Evolutionary conservation across 805 yeast species (phyloP), one percentile per base, ranked within the genome.

Genomic region (Cephaloascus albidus): DNA sequence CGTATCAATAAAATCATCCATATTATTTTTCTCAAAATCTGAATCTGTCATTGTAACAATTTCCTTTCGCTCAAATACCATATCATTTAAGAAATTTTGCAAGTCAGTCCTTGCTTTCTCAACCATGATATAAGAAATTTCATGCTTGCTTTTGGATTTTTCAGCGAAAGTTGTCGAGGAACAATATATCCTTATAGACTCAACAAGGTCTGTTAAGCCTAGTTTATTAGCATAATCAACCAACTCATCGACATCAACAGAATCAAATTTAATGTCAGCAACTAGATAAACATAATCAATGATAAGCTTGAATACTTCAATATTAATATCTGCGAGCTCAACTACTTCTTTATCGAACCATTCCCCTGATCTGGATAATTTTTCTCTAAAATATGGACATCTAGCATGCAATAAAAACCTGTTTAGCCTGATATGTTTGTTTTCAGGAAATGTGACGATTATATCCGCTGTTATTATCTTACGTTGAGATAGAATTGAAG

Each of bases 401-500:
- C 69, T 47, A 2, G 68, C 63, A 4, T 57, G 72, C 60, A 47
- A 57, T 45, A 50, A 43, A 45, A 57, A 64, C 32, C 64, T 43
- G 42, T 60, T 53, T 18, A 58, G 43, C 30, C 38, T 42, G 38
- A 58, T 56, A 14, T 31, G 34, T 35, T 43, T 23, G 12, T 23
- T 12, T 8, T 23, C 12, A 23, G 28, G 28, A 12, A 23, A 23
- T 23, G 12, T 40, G 28, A 23, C 32, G 12, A 20, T 39, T 38
- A 63, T 43, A 42, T 70, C 76, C 8, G 56, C 53, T 2, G 58
- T 51, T 6, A 48, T 43, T n/a, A 57, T 50, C 33, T 44, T 54
- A 17, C 54, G 52, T 27, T 46, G 45, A 2, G 27, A 31, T 26
- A 63, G 36, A 48, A 80, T 54, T 3, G 77, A 65, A 2, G 88